Percentiles rank a stretch among this genome's conserved stretches.
Evolutionary conservation across 805 yeast genomes (phyloP).

Genomic region (Wickerhamomyces hampshirensis): DNA sequence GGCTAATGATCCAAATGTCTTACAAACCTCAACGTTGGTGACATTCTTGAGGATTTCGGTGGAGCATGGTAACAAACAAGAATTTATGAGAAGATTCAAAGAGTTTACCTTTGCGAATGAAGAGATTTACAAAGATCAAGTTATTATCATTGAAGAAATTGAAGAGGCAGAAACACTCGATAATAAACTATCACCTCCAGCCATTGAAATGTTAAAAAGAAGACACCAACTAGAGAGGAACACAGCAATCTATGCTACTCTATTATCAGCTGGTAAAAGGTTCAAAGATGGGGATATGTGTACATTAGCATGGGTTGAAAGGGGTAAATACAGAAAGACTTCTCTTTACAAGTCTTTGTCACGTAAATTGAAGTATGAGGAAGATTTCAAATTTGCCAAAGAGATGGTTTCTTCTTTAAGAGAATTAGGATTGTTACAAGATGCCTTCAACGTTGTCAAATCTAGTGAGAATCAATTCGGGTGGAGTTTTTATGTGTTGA

Average conservation of each 20-base stretch:
- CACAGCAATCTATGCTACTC: conserved; percentile 15
- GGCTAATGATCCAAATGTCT: conserved; percentile 36
- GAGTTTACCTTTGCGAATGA: conserved; percentile 30
- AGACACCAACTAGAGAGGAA: conserved; percentile 16
- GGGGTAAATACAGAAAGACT: conserved; percentile 69
- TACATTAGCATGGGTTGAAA: conserved; percentile 65
- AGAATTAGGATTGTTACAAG: conserved; percentile 49
- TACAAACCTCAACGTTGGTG: conserved; percentile 41
- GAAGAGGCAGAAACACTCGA: conserved; percentile 9
- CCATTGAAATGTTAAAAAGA: conserved; percentile 5
- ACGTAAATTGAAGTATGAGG: conserved; percentile 32
- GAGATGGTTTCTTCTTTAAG: conserved; percentile 61
- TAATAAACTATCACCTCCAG: conserved; percentile 15
- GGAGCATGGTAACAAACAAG: conserved; percentile 30
- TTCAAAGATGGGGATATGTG: conserved; percentile 55
- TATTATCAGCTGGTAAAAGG: conserved; percentile 49
- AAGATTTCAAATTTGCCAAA: conserved; percentile 68
- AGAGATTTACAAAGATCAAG: conserved; percentile 8
- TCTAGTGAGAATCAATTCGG: conserved; percentile 64
- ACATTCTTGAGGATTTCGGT: conserved; percentile 47
- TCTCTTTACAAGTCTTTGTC: conserved; percentile 39
- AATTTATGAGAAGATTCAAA: conserved; percentile 32
- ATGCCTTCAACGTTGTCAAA: conserved; percentile 63
- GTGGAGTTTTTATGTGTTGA: conserved; percentile 56
- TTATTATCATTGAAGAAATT: conserved; percentile 15